Evolutionary conservation across 768 basidiomycete genomes (phyloP).

Genomic region (Leccinum boreale): DNA sequence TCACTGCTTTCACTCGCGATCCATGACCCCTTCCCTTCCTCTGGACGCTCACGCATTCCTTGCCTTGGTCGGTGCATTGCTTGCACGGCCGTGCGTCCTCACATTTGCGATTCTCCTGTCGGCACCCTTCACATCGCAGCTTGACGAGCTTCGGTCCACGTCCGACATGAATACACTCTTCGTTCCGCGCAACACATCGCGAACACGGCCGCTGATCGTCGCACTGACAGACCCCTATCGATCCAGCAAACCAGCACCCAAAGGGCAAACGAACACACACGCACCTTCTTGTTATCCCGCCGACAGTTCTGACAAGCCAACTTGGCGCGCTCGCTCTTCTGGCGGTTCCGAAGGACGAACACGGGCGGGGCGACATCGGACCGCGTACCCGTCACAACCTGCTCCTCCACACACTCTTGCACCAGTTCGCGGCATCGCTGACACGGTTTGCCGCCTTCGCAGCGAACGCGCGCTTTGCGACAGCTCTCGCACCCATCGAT

Average conservation of each 20-base stretch:
- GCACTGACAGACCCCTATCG: slow-evolving; percentile 38
- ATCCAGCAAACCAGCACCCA: not conserved
- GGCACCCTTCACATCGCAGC: slow-evolving; percentile 57
- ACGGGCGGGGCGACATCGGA: slow-evolving; percentile 23
- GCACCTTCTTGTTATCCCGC: slow-evolving; percentile 64
- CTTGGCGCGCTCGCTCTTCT: slow-evolving; percentile 50
- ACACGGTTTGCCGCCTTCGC: slow-evolving; percentile 38
- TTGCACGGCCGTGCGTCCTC: slow-evolving; percentile 58
- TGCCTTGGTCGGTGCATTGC: slow-evolving; percentile 45
- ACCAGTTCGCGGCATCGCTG: slow-evolving; percentile 33
- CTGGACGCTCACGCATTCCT: slow-evolving; percentile 47
- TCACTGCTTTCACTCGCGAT: slow-evolving; percentile 57
- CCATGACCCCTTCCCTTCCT: slow-evolving; percentile 57
- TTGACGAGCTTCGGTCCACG: slow-evolving; percentile 57
- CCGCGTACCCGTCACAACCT: slow-evolving; percentile 20
- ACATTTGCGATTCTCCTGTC: slow-evolving; percentile 54
- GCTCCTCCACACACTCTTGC: slow-evolving; percentile 48
- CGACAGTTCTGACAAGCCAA: slow-evolving; percentile 59
- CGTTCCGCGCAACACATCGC: slow-evolving; percentile 51
- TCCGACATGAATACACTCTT: slow-evolving; percentile 55
- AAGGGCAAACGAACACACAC: slow-evolving; percentile 3
- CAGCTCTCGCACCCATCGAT: slow-evolving; percentile 62
- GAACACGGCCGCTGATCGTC: slow-evolving; percentile 62
- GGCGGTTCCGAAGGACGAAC: slow-evolving; percentile 26
- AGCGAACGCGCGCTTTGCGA: slow-evolving; percentile 46